Percentiles rank a stretch among this genome's conserved stretches.
phyloP scores from a whole-genome alignment of 768 basidiomycete genomes.

The Heimioporus sp. region DNA sequence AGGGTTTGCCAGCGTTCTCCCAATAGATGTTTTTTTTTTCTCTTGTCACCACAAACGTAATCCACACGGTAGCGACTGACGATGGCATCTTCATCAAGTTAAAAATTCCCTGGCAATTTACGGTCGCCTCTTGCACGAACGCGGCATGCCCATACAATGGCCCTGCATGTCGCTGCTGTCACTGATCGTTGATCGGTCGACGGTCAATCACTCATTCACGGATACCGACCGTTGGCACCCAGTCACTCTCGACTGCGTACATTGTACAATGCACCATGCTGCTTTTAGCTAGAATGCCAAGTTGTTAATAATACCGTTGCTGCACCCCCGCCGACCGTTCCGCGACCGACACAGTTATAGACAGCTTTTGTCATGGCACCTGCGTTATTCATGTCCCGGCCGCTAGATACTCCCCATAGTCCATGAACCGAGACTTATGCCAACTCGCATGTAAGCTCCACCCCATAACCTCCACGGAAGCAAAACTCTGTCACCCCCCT shows the following conservation, averaged over 20 bases:
- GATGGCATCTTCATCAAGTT: neutral
- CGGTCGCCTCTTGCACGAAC: no score
- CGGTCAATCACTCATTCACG: no score
- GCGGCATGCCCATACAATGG: no score
- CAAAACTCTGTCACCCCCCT: neutral
- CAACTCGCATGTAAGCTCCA: neutral
- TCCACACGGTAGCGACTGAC: slow-evolving; percentile 1
- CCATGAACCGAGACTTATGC: slow-evolving; percentile 1
- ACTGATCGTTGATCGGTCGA: neutral
- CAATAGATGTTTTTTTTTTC: neutral
- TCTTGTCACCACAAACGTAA: slow-evolving; percentile 12
- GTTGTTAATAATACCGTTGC: slow-evolving; percentile 13
- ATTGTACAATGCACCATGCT: neutral
- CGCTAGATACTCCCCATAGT: neutral
- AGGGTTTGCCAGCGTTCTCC: slow-evolving; percentile 1
- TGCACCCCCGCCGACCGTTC: slow-evolving; percentile 1
- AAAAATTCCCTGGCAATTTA: neutral
- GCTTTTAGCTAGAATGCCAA: slow-evolving; percentile 7
- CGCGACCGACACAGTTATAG: slow-evolving; percentile 2
- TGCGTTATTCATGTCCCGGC: slow-evolving; percentile 12
- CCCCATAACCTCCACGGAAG: slow-evolving; percentile 7
- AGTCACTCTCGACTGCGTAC: neutral
- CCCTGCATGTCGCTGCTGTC: neutral
- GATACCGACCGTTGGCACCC: no score
- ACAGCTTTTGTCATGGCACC: slow-evolving; percentile 6